Conservation (phyloP, 331 rosid genomes). For the Dryas integrifolia region DNA sequence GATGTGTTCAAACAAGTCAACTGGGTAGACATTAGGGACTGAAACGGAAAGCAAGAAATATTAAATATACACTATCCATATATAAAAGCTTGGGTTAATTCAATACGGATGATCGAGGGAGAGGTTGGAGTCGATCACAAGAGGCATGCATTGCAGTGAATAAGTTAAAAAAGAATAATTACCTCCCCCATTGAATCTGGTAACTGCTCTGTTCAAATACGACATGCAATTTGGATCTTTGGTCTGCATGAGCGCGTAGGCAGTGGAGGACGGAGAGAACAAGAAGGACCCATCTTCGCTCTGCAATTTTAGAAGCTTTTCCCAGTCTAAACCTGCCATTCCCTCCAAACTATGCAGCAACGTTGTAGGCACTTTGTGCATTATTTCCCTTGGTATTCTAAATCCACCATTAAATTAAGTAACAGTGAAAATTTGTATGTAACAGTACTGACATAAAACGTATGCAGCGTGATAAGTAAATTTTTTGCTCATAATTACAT, state of each 20-base stretch:
- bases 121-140: too few species aligned
- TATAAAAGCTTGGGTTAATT: too few species aligned
- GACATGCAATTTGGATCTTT: slow-evolving; percentile 55
- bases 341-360: slow-evolving; percentile 95
- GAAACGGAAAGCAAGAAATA: background rate
- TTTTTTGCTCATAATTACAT: background rate
- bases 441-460: too few species aligned
- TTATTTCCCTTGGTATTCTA: slow-evolving; percentile 82
- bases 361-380: slow-evolving; percentile 85
- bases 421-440: too few species aligned
- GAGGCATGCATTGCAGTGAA: background rate
- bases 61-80: too few species aligned
- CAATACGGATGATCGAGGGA: too few species aligned
- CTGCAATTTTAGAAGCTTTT: slow-evolving; percentile 73
- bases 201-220: slow-evolving; percentile 52
- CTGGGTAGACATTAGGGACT: slow-evolving; percentile 84
- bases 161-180: background rate
- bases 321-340: slow-evolving; percentile 75
- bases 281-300: slow-evolving; percentile 84
- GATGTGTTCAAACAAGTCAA: slow-evolving; percentile 79
- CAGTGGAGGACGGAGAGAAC: slow-evolving; percentile 89
- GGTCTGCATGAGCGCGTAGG: slow-evolving; percentile 76
- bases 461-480: too few species aligned
- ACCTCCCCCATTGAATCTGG: slow-evolving; percentile 90
- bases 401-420: too few species aligned